These are phyloP conservation scores for Candida buenavistaensis DNA, from an alignment of 1,139 yeast genomes.

Conservation along the genomic window DNA sequence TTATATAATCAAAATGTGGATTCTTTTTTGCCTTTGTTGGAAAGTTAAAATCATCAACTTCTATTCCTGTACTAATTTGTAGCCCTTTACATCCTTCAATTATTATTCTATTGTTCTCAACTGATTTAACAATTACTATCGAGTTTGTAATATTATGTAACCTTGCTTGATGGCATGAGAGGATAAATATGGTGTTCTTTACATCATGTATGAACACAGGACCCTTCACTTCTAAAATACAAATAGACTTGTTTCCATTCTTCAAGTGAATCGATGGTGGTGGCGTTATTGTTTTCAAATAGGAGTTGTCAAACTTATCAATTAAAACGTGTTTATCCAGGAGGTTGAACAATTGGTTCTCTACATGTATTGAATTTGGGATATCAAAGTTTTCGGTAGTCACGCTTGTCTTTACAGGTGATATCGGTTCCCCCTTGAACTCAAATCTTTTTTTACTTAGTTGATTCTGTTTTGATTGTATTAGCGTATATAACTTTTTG, in stretches of 20 bases:
- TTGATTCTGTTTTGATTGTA: conserved; percentile 5
- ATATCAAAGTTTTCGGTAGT: background rate
- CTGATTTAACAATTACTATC: conserved; percentile 19
- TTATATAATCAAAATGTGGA: conserved; percentile 18
- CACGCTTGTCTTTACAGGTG: background rate
- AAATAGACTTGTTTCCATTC: background rate
- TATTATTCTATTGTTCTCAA: conserved; percentile 26
- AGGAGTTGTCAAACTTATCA: background rate
- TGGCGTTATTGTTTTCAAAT: background rate
- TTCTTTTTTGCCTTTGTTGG: conserved; percentile 14
- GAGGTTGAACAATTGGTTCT: no score
- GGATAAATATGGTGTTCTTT: conserved; percentile 21
- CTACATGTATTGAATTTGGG: conserved; percentile 1
- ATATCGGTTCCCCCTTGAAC: conserved; percentile 3
- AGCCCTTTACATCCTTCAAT: conserved; percentile 32
- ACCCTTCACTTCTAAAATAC: conserved; percentile 1
- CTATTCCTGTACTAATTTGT: conserved; percentile 14
- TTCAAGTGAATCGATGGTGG: conserved; percentile 3
- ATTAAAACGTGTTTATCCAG: background rate
- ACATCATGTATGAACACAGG: conserved; percentile 15
- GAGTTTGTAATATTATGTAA: conserved; percentile 31
- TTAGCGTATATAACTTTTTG: background rate
- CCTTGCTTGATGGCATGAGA: conserved; percentile 41
- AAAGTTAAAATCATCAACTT: conserved; percentile 15
- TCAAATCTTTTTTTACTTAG: conserved; percentile 4